phyloP scores from a whole-genome alignment of 306 rosid genomes.

The Pueraria montana region DNA sequence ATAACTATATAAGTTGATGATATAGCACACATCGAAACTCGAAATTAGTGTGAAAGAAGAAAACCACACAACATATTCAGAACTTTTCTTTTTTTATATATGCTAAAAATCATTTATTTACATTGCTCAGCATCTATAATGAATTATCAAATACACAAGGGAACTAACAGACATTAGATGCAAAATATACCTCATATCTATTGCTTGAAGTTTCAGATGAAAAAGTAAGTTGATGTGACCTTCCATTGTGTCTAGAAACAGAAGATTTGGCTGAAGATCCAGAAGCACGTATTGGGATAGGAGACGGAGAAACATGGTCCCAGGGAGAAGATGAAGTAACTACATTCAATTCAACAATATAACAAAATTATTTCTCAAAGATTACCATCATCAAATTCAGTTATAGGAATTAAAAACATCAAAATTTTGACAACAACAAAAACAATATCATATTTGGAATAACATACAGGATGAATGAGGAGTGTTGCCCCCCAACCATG shows the following conservation, averaged over 20 bases:
- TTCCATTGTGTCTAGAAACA: constrained; percentile 65
- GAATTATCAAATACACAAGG: constrained; percentile 7
- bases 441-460: constrained; percentile 32
- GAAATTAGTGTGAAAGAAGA: constrained; percentile 17
- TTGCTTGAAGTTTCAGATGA: constrained; percentile 64
- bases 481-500: constrained; percentile 91
- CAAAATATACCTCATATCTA: constrained; percentile 62
- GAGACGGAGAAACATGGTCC: constrained; percentile 95
- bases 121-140: constrained; percentile 6
- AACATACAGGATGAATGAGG: constrained; percentile 74
- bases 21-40: constrained; percentile 10
- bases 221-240: constrained; percentile 70
- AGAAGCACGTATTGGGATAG: constrained; percentile 92
- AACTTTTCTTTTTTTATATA: background rate
- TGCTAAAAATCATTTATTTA: constrained; percentile 14
- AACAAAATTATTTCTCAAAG: constrained; percentile 41
- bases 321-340: constrained; percentile 85
- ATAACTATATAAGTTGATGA: constrained; percentile 32
- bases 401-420: constrained; percentile 27
- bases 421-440: constrained; percentile 1
- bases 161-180: constrained; percentile 22
- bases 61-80: constrained; percentile 10
- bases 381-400: constrained; percentile 37
- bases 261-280: constrained; percentile 81
- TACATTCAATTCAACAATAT: constrained; percentile 52